Evolutionary conservation across 805 yeast genomes (phyloP), one percentile per base, ranked within the genome.

Genomic region (Candida loeiensis): DNA sequence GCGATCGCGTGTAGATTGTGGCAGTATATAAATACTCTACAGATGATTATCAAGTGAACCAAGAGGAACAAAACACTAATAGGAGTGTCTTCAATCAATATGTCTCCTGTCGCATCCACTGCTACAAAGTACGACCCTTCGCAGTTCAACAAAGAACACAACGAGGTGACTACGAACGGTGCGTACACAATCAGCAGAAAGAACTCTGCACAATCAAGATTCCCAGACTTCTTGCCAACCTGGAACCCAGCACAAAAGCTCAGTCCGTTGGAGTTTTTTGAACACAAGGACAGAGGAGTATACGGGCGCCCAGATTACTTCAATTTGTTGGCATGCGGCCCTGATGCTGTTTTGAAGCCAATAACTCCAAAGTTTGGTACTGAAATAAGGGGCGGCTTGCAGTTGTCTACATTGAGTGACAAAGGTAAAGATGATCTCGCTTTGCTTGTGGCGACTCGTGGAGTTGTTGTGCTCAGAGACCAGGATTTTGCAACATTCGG

Each of bases 401-500:
- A 63, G 45, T 50, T 63, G 34, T 58, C 64, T 2, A 43, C 50
- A 16, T 50, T 62, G 34, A 43, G 40, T 18, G 51, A 51, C 36
- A 43, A 40, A 6, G 66, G 55, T 6, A 62, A 63, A 39, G 61
- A 63, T 45, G 66, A 63, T 31, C 49, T 63, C 36, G 64, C 67
- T 3, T 45, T 53, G 19, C 50, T 55, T 18, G 55, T 63, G 14
- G 66, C 69, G 6, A 54, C 58, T 39, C 43, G 66, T 29, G 69
- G 69, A 4, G 66, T 63, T 8, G 66, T 58, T 21, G 58, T 60
- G 4, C 60, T 63, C 43, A 36, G 64, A 14, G 49, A 62, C 45
- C 69, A 63, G 43, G 61, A 63, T 48, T 58, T 60, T 39, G 56
- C 40, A 17, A 30, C 39, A 4, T 31, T 34, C 14, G 77, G 82